Evolutionary conservation across 805 yeast species (phyloP), one percentile per base, ranked within the genome.

Genomic region (Yamadazyma phyllophila): DNA sequence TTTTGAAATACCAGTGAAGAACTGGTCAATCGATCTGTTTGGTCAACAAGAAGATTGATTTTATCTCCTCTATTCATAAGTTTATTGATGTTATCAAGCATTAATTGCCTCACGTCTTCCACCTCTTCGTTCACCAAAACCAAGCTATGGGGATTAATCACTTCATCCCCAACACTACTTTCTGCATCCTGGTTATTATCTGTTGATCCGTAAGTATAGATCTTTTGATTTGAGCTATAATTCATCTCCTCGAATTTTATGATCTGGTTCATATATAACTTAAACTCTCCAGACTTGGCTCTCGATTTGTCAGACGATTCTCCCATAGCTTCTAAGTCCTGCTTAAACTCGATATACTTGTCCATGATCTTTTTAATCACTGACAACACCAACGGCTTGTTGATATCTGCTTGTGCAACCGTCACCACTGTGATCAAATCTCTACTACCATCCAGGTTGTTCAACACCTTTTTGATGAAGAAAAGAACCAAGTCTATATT

Each of bases 31-130:
- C 81, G 73, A 50, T 85, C 84, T 1, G 96, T 89, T 61, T 88
- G 88, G 61, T 83, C 87, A 26, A 88, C 92, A 51, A 88, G 71
- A 33, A 77, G 63, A 52, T 80, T 78, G 47, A 88, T 80, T 43
- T 86, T 76, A 56, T 88, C 96, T 15, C 95, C 96, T 42, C 96
- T 76, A 53, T 80, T 81, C 54, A 88, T 67, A 20, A 89, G 75
- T 58, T 80, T 74, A 55, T 82, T 88, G 44, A 85, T 81, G 56
- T 85, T 86, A 49, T 83, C 86, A 48, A 81, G 76, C 90, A 85
- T 83, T 50, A 85, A 63, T 43, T 77, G 77, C 52, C 83, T 70
- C 17, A 85, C 86, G 57, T 82, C 82, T 44, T 78, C 80, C 15
- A 85, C 74, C 48, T 85, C 90, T 46, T 69, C 75, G 39, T 69